Evolutionary conservation across 225 moss, liverwort and hornwort species (phyloP).

Genomic region (Bryoerythrophyllum caledonicum): DNA sequence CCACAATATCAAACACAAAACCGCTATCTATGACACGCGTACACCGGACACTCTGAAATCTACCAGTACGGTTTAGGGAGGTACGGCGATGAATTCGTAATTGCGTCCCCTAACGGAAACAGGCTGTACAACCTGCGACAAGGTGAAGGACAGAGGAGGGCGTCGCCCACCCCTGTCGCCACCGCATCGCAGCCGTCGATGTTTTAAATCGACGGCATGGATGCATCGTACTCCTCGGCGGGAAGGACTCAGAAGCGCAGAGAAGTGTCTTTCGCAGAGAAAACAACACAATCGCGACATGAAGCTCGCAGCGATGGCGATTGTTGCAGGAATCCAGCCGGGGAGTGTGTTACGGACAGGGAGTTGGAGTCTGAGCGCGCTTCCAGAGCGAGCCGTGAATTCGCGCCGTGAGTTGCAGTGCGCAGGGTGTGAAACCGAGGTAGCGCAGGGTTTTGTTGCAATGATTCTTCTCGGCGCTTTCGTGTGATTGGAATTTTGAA

Average conservation of each 20-base stretch:
- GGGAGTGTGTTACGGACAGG: not conserved
- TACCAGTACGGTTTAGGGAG: not conserved
- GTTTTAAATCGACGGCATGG: slow-evolving; percentile 27
- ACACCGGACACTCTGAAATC: not conserved
- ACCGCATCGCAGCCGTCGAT: slow-evolving; percentile 10
- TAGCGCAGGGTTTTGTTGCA: slow-evolving; percentile 36
- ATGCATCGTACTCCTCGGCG: slow-evolving; percentile 27
- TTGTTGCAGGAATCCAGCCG: slow-evolving; percentile 19
- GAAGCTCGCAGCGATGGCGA: slow-evolving; percentile 9
- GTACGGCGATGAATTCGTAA: not conserved
- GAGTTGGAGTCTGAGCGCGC: not conserved
- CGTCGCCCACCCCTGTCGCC: not conserved
- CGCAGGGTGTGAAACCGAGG: not conserved
- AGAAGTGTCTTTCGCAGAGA: not conserved
- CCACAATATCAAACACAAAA: not conserved
- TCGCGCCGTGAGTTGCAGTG: not conserved
- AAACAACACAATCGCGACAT: not conserved
- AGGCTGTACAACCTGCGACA: not conserved
- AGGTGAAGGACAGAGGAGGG: not conserved
- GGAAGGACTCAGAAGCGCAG: slow-evolving; percentile 4
- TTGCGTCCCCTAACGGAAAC: slow-evolving; percentile 15
- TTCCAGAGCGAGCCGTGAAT: not conserved
- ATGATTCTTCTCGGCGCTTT: not conserved
- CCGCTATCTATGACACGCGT: not conserved
- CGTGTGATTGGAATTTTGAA: not conserved